Conservation (phyloP, 1,284 basidiomycete species). For the Meripilus lineatus region DNA sequence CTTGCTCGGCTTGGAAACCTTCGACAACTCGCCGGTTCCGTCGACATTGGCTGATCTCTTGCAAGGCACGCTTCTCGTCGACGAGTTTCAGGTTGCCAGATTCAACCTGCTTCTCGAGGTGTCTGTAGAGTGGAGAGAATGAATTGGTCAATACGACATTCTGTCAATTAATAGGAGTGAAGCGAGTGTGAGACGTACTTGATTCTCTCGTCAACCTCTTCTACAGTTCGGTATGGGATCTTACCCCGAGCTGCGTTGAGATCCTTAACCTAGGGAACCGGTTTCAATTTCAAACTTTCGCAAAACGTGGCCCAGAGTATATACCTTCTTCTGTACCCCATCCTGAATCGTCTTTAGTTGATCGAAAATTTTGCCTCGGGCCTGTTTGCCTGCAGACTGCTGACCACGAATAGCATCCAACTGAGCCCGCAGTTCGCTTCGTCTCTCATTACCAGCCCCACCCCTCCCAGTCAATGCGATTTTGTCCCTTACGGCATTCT, state of each 20-base stretch:
- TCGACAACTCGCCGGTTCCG: slow-evolving; percentile 73
- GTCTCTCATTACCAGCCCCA: slow-evolving; percentile 65
- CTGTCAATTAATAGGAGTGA: not conserved
- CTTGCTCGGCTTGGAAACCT: slow-evolving; percentile 74
- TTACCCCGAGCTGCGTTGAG: slow-evolving; percentile 82
- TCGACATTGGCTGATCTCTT: slow-evolving; percentile 77
- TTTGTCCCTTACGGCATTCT: slow-evolving; percentile 80
- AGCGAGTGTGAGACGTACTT: slow-evolving; percentile 52
- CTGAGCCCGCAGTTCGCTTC: slow-evolving; percentile 75
- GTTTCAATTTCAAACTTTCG: slow-evolving; percentile 3
- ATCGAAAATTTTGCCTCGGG: slow-evolving; percentile 74
- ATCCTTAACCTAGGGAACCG: slow-evolving; percentile 70
- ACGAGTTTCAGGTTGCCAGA: slow-evolving; percentile 90
- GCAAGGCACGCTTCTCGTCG: slow-evolving; percentile 93
- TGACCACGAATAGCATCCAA: slow-evolving; percentile 76
- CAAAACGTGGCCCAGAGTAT: slow-evolving; percentile 14
- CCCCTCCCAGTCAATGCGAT: slow-evolving; percentile 61
- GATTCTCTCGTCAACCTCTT: slow-evolving; percentile 88
- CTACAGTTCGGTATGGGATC: slow-evolving; percentile 77
- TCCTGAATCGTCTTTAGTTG: slow-evolving; percentile 86
- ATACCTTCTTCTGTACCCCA: slow-evolving; percentile 77
- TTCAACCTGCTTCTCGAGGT: slow-evolving; percentile 86
- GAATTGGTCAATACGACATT: slow-evolving; percentile 8
- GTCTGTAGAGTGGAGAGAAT: slow-evolving; percentile 38
- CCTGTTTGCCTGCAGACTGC: slow-evolving; percentile 78